Evolutionary conservation across 768 basidiomycete genomes (phyloP).

Genomic region (Trametes cinnabarina): DNA sequence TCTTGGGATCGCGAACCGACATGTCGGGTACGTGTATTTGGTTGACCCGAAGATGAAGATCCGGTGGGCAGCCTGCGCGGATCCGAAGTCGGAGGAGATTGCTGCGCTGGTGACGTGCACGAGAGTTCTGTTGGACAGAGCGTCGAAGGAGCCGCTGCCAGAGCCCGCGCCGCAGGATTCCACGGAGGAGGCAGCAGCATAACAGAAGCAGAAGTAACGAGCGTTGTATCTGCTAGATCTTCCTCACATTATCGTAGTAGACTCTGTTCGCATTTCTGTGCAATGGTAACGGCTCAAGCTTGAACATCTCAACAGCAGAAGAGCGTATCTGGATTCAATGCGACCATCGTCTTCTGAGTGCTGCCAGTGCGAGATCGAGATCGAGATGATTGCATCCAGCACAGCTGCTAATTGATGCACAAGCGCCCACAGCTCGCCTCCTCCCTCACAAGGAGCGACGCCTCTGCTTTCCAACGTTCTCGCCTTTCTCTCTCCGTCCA

Average conservation of each 20-base stretch:
- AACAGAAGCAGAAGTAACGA: neutral
- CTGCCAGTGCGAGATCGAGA: neutral
- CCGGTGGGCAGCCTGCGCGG: constrained; percentile 90
- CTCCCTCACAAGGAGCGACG: neutral
- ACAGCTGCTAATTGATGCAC: neutral
- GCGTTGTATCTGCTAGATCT: neutral
- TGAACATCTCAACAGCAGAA: no score
- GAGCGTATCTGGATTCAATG: no score
- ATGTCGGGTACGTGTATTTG: constrained; percentile 89
- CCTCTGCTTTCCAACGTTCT: neutral
- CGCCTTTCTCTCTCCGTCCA: neutral
- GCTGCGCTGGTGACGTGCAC: constrained; percentile 66
- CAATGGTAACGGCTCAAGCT: no score
- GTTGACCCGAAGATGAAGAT: constrained; percentile 83
- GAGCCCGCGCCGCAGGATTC: neutral
- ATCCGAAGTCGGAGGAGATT: constrained; percentile 73
- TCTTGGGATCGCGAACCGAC: constrained; percentile 84
- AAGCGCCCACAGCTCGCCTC: constrained; percentile 2
- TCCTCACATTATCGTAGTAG: no score
- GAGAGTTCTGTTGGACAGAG: constrained; percentile 63
- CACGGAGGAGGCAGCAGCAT: neutral
- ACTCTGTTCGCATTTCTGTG: no score
- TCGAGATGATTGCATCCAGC: neutral
- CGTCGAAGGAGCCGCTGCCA: constrained; percentile 2
- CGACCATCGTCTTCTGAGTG: no score